Base-by-base conservation (phyloP, 768 basidiomycete genomes). In the Austroboletus festivus region DNA sequence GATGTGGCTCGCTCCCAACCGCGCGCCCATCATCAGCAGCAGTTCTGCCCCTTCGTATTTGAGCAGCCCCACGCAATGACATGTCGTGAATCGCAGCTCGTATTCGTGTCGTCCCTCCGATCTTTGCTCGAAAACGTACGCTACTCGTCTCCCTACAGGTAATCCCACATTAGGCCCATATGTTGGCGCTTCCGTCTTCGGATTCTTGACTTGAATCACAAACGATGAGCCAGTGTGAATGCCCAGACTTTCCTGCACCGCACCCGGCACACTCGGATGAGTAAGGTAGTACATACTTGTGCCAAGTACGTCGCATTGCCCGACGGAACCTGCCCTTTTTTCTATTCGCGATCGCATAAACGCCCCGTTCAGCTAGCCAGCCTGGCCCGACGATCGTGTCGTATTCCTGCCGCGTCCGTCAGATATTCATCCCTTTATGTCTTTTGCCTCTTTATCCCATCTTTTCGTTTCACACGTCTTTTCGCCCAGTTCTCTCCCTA, bases 381-480 rank as follows among this genome's bases (percentile, higher is more conserved):
- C 74, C 75, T 0, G 77, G 68, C 4, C 67, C 76, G n/a, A 50
- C 6, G 34, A 5, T 78, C 72, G 45, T 82, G 77, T 12, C 82
- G 72, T 0, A 73, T 70, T 7, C 80, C 80, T 79, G 40, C 7
- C 18, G 35, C 26, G 16, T n/a, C n/a, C n/a, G 39, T 40, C 22
- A 38, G 31, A 12, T 24, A 4, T 13, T 23, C 16, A 6, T 39
- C 7, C 19, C 16, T 26, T n/a, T 12, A 19, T 18, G 31, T 20
- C 21, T 24, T 6, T n/a, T 20, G 28, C 12, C 7, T 5, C 7
- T 21, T 30, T 30, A 78, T 80, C 80, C 62, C 75, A 67, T 8
- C 82, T 85, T 62, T 82, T 82, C 0, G 83, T 85, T 55, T 82
- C 76, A 54, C 82, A 83, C 2, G 69, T 69, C 58, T 74, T 77